These are phyloP conservation scores for Helicocarpus griseus DNA, from an alignment of 2,329 filamentous ascomycete genomes.

Conservation along the genomic window DNA sequence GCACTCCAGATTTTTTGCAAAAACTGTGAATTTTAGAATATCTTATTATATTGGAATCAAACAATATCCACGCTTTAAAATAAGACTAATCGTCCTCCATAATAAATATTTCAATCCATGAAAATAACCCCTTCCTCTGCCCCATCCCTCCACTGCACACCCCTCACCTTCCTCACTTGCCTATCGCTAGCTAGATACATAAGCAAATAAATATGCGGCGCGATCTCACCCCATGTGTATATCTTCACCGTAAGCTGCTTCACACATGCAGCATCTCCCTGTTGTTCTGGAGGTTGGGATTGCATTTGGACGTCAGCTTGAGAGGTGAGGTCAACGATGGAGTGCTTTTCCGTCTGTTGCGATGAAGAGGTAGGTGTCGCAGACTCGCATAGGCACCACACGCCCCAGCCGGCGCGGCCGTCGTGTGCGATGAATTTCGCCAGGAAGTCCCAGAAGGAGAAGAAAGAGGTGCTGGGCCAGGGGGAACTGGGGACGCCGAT, in stretches of 20 bases:
- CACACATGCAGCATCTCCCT: neutral
- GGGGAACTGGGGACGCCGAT: slow-evolving; percentile 12
- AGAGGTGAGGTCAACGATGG: neutral
- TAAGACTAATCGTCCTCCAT: neutral
- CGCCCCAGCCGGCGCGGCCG: slow-evolving; percentile 37
- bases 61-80: too few species aligned
- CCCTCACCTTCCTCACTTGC: slow-evolving; percentile 44
- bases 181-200: slow-evolving; percentile 63
- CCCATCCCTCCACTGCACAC: slow-evolving; percentile 58
- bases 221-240: slow-evolving; percentile 70
- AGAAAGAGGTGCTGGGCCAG: slow-evolving; percentile 28
- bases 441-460: slow-evolving; percentile 34
- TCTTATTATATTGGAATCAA: too few species aligned
- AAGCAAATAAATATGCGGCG: slow-evolving; percentile 63
- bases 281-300: neutral
- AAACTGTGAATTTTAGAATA: too few species aligned
- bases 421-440: slow-evolving; percentile 26
- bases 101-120: slow-evolving; percentile 14
- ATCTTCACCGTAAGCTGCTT: slow-evolving; percentile 45
- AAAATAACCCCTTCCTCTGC: slow-evolving; percentile 49
- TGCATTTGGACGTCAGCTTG: neutral
- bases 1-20: too few species aligned
- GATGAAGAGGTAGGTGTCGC: neutral
- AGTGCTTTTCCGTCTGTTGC: neutral
- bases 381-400: slow-evolving; percentile 31